Conservation (phyloP, 192 early-diverging fungal species). For the Powellomyces hirtus region DNA sequence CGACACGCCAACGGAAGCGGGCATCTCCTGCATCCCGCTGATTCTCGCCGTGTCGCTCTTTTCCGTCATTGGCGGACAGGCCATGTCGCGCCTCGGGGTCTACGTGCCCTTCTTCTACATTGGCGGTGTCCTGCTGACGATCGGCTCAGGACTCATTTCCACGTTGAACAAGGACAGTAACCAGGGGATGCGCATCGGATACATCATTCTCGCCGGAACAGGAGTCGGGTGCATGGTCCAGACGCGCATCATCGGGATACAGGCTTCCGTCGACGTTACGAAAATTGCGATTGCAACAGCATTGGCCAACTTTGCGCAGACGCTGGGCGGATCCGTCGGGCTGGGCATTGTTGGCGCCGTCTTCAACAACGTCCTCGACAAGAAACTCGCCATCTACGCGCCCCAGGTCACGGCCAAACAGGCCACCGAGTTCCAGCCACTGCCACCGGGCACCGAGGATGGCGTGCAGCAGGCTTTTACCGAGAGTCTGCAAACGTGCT, state of each 20-base stretch:
- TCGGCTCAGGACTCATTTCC: constrained; percentile 65
- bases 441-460: not conserved
- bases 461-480: constrained; percentile 29
- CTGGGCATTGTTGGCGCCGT: constrained; percentile 67
- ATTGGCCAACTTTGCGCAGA: constrained; percentile 64
- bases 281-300: constrained; percentile 76
- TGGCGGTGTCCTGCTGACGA: constrained; percentile 59
- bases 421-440: not conserved
- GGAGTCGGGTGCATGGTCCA: constrained; percentile 77
- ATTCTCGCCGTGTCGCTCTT: constrained; percentile 70
- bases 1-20: constrained; percentile 69
- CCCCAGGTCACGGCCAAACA: constrained; percentile 2
- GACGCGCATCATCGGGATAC: constrained; percentile 70
- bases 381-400: constrained; percentile 35
- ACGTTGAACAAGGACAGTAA: constrained; percentile 53
- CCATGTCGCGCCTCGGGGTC: constrained; percentile 52
- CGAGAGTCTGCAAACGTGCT: constrained; percentile 20
- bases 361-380: constrained; percentile 57
- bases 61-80: constrained; percentile 62
- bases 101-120: constrained; percentile 65
- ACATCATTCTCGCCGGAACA: constrained; percentile 66
- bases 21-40: constrained; percentile 71
- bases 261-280: constrained; percentile 60
- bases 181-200: constrained; percentile 53
- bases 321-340: constrained; percentile 63